A percentile compares a stretch with the other conserved stretches of the same genome.
These are phyloP conservation scores for Gyromitra esculenta DNA, from an alignment of 2,329 filamentous ascomycete species.

Conservation along the genomic window DNA sequence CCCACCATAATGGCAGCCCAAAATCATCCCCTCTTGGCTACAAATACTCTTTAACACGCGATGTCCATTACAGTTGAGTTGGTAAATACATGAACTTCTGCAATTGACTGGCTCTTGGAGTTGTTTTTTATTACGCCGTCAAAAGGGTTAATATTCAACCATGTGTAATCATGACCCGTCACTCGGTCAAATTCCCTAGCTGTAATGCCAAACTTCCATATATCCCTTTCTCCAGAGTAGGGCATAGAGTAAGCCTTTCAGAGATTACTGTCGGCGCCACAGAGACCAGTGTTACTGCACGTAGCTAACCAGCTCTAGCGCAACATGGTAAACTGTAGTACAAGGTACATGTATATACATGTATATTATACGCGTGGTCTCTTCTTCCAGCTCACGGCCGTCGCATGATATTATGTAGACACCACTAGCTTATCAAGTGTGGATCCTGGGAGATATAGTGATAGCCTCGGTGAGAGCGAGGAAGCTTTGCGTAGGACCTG, in stretches of 20 bases:
- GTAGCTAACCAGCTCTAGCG: background rate
- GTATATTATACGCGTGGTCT: background rate
- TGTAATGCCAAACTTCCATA: background rate
- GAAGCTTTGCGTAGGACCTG: too few relatives aligned
- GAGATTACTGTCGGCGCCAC: background rate
- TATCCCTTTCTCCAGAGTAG: background rate
- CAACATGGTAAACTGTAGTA: background rate
- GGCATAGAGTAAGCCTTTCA: background rate
- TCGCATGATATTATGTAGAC: background rate
- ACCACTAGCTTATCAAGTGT: background rate
- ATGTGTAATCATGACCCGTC: background rate
- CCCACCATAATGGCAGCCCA: background rate
- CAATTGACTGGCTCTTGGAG: background rate
- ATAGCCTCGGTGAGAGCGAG: background rate
- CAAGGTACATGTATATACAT: background rate
- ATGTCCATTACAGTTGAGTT: background rate
- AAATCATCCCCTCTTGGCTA: background rate
- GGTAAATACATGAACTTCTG: background rate
- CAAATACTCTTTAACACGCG: background rate
- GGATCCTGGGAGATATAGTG: background rate
- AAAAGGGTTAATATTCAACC: background rate
- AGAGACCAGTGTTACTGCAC: background rate
- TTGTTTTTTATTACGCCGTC: too few relatives aligned
- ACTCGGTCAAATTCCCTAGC: conserved; percentile 1
- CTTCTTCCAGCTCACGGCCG: background rate